Base-by-base conservation (phyloP, 208 protist species). In the Trypanosoma boissoni region DNA sequence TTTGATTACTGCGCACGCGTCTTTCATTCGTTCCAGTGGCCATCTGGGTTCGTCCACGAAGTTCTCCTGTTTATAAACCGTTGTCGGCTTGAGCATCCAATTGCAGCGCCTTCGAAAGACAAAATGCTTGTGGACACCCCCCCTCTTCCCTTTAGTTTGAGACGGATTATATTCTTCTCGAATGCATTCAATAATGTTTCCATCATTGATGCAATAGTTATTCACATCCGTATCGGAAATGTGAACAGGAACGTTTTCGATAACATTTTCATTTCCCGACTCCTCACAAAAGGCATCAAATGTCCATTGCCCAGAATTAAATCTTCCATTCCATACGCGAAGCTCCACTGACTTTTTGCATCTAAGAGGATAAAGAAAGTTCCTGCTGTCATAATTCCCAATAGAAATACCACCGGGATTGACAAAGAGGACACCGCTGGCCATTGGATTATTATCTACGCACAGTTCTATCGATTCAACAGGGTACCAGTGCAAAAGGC, bases 101-200 rank as follows among this genome's bases (percentile, higher is more conserved):
- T 74, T 58, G 51, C 87, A 94, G 20, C 87, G 87, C 9, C 71
- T 60, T 53, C 69, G 62, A 54, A 89, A 92, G 4, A 68, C 63
- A 42, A 80, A 76, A 34, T 68, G 54, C 31, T 69, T 67, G 9
- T 3, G 3, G 10, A 41, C 42, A n/a, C 23, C 29, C 20, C 41
- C 27, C 21, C 49, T 57, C 49, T 28, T 51, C 58, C 21, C 52
- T 50, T 69, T 69, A 50, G 48, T 62, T 31, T 41, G 28, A 1
- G 54, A 52, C 1, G 18, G 28, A 39, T 49, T 39, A 26, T 49
- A 42, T 16, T 76, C 63, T 31, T 65, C 57, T 24, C 72, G 72
- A n/a, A 75, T 54, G 60, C 87, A 94, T 51, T 88, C 83, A 21
- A 94, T 50, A 61, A 94, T 91, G 66, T 94, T 82, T 60, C 87